phyloP scores from a whole-genome alignment of 148 eudicot species.

The Camellia lanceoleosa region DNA sequence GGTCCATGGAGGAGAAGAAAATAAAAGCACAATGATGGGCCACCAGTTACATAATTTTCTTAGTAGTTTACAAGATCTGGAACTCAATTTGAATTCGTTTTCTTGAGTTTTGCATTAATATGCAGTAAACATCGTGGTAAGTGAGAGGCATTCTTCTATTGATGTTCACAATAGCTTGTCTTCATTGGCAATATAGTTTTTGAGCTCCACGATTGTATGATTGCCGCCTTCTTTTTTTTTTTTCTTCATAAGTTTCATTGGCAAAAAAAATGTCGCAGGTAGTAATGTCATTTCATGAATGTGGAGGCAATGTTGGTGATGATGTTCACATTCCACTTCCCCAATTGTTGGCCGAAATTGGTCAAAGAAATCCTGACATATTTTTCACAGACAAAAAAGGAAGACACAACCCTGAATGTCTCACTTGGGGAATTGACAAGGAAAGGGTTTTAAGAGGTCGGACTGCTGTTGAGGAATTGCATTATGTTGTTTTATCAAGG shows the following conservation, averaged over 20 bases:
- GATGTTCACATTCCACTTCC: conserved; percentile 85
- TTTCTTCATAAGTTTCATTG: no score
- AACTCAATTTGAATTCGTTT: background rate
- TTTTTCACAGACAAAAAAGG: conserved; percentile 59
- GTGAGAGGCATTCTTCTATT: conserved; percentile 8
- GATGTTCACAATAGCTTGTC: background rate
- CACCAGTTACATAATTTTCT: background rate
- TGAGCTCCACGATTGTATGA: background rate
- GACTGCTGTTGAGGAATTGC: conserved; percentile 73
- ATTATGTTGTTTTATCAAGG: no score
- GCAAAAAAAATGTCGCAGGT: no score
- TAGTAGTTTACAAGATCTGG: background rate
- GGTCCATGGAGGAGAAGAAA: background rate
- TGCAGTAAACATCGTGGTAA: no score
- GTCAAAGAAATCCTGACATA: conserved; percentile 76
- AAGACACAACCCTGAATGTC: conserved; percentile 39
- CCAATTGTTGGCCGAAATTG: conserved; percentile 68
- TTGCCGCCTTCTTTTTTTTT: no score
- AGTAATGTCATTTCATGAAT: no score
- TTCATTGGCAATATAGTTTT: background rate
- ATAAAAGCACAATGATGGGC: background rate
- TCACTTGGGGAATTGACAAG: conserved; percentile 90
- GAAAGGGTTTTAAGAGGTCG: conserved; percentile 79
- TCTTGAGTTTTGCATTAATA: no score
- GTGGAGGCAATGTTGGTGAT: conserved; percentile 85